Base-by-base conservation (phyloP, 768 basidiomycete species). In the Boletus barrowsii region DNA sequence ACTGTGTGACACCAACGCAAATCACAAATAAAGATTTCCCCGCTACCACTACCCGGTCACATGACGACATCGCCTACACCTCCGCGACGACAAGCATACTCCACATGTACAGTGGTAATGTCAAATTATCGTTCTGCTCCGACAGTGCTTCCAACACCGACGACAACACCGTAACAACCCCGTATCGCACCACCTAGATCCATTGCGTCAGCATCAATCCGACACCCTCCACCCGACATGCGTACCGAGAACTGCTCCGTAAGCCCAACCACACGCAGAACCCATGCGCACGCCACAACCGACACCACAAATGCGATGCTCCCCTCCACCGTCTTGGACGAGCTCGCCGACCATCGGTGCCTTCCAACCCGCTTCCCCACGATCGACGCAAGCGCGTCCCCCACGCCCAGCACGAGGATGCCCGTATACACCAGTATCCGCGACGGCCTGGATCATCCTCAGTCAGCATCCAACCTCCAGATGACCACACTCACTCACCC, bases 51-150 rank as follows among this genome's bases (percentile, higher is more conserved):
- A 62, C 47, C 42, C 40, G 39, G 61, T 65, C 64, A 65, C 64
- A 53, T 68, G 65, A 68, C 51, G 24, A 29, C n/a, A 30, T 9
- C 49, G 15, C 15, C 55, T 63, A 66, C 54, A 57, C 59, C 51
- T 74, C 77, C 8, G 79, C 75, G 47, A 93, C 72, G 32, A 86
- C 85, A 33, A 93, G 75, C 73, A 93, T 77, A 66, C 90, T 88
- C 93, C 94, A 99, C 76, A 95, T 86, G 70, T 88, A 98, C 71
- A 98, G 73, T n/a, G 97, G 96, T 57, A 99, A 76, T 40, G 91
- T 93, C 60, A 99, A 77, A 72, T 99, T 99, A 73, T 99, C 97
- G 72, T 98, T 98, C 73, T 99, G 97, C 66, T 88, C 87, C 18
- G 92, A 93, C 53, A 94, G 72, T 15, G 93, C 97, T 73, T 99